Percentiles rank a stretch among this genome's conserved stretches.
Evolutionary conservation across 257 asterid genomes (phyloP).

Genomic region (Penstemon davidsonii): DNA sequence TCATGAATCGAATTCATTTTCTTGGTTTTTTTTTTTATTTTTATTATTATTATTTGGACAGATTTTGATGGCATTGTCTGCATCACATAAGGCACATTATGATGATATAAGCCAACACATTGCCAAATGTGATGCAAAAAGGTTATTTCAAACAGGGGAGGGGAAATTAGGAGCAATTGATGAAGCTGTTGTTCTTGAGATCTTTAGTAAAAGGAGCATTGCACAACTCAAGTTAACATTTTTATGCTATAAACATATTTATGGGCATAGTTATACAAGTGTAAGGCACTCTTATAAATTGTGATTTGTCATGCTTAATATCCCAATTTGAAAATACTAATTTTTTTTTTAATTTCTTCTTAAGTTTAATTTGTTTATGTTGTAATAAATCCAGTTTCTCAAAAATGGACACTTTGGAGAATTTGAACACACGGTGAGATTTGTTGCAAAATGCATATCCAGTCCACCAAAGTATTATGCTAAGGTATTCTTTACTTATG

Average conservation of each 20-base stretch:
- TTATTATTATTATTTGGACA: conserved; percentile 19
- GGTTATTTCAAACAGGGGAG: conserved; percentile 69
- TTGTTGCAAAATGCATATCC: conserved; percentile 56
- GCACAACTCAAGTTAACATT: conserved; percentile 58
- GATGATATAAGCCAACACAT: conserved; percentile 67
- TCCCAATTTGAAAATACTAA: background rate
- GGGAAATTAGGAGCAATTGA: conserved; percentile 54
- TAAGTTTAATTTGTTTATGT: background rate
- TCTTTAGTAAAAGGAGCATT: conserved; percentile 75
- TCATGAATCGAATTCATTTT: background rate
- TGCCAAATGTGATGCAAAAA: conserved; percentile 69
- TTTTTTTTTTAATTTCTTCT: background rate
- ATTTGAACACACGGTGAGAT: conserved; percentile 58
- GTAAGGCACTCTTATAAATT: conserved; percentile 33
- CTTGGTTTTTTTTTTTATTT: background rate
- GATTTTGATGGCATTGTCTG: conserved; percentile 67
- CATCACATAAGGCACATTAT: conserved; percentile 74
- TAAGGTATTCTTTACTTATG: conserved; percentile 39
- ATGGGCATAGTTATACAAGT: conserved; percentile 61
- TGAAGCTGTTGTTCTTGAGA: conserved; percentile 65
- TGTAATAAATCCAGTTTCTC: conserved; percentile 45
- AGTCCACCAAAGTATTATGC: conserved; percentile 63
- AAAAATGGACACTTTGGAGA: conserved; percentile 45
- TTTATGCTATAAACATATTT: conserved; percentile 54
- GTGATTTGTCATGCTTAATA: background rate